Base-by-base conservation (phyloP, 140 eudicot species). In the Cichorium intybus region DNA sequence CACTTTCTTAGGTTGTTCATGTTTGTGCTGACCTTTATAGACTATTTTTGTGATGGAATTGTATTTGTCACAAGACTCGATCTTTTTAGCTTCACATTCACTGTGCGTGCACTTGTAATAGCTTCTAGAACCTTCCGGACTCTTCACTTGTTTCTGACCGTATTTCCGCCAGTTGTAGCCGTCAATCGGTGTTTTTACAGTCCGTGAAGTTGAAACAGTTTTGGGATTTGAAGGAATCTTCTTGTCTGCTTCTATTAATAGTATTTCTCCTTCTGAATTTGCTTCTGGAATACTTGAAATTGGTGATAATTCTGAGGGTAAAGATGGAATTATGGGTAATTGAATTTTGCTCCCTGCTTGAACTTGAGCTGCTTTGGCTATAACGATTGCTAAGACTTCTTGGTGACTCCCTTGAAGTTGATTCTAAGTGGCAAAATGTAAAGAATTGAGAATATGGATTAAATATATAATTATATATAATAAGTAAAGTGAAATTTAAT, bases 121-220 rank as follows among this genome's bases (percentile, higher is more conserved):
- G 85, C 95, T 88, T 58, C 96, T 72, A 39, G 86, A 82, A 57
- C 96, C 95, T 75, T 78, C 75, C 27, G 96, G 96, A 74, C 82
- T 85, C 71, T 85, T 88, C 50, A 88, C 95, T 72, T 88, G 95
- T 76, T 88, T 88, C 67, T 88, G 95, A 55, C 96, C 96, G 29
- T 88, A 88, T 76, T 88, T 88, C 47, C 96, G 81, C 96, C 96
- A 88, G 64, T 83, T 88, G 79, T 75, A 88, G 29, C 90, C 96
- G 58, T 88, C 96, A 56, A 67, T 45, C 16, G 83, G 81, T 34
- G 80, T 80, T 24, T 74, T 74, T 5, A 64, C 81, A 53, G 78
- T 56, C 27, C 73, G 80, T 28, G 72, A 62, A 62, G 64, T 26
- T 46, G 86, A 70, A 46, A 55, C 64, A 37, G 50, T 64, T 47